Percentiles rank a stretch among this genome's conserved stretches.
phyloP scores from a whole-genome alignment of 2,329 filamentous ascomycete species.

The Xylariaceae sp. region DNA sequence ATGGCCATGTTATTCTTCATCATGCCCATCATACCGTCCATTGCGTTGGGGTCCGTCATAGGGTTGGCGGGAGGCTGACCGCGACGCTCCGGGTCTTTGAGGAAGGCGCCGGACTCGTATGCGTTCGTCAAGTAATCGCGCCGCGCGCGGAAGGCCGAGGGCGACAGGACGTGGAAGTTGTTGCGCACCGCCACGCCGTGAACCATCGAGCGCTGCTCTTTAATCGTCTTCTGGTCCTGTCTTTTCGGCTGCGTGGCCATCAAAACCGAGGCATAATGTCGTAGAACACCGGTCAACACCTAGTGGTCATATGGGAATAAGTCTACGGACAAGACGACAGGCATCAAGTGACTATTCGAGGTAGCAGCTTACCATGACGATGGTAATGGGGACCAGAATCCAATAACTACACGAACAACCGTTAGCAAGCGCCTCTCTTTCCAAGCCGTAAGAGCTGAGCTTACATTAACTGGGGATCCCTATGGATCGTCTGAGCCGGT shows the following conservation, averaged over 20 bases:
- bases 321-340: background rate
- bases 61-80: constrained; percentile 89
- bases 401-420: constrained; percentile 66
- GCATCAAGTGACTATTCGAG: constrained; percentile 8
- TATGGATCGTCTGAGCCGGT: constrained; percentile 88
- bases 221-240: constrained; percentile 66
- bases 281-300: constrained; percentile 90
- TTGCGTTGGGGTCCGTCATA: constrained; percentile 88
- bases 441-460: constrained; percentile 30
- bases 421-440: constrained; percentile 8
- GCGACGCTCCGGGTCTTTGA: constrained; percentile 81
- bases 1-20: constrained; percentile 99
- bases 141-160: constrained; percentile 69
- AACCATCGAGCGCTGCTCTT: constrained; percentile 79
- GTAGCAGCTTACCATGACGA: constrained; percentile 71
- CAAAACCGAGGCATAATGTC: constrained; percentile 92
- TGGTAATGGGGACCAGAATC: constrained; percentile 95
- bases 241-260: constrained; percentile 82
- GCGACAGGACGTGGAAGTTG: constrained; percentile 76
- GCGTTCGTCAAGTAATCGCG: constrained; percentile 75
- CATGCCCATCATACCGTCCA: constrained; percentile 99
- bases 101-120: constrained; percentile 78
- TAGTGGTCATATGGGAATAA: constrained; percentile 29
- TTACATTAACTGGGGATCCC: constrained; percentile 97
- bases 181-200: constrained; percentile 78